Conservation (phyloP, 2,329 filamentous ascomycete genomes). For the Colletotrichum eremochloae region DNA sequence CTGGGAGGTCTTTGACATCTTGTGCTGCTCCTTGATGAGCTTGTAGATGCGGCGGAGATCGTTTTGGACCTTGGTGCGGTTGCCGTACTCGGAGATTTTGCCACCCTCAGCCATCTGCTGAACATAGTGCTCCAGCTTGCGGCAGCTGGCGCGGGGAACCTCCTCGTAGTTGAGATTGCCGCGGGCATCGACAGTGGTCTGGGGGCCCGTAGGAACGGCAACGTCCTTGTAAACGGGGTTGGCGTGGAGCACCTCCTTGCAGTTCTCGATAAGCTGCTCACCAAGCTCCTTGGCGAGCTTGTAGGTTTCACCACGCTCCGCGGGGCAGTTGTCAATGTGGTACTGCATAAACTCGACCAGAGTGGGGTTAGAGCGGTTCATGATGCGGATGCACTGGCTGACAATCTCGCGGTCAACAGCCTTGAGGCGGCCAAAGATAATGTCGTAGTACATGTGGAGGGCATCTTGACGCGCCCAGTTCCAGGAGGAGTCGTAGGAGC, state of each 20-base stretch:
- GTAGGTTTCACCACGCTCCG: constrained; percentile 96
- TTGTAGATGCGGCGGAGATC: constrained; percentile 97
- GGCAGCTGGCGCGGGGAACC: constrained; percentile 85
- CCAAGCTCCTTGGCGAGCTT: constrained; percentile 96
- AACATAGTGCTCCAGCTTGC: constrained; percentile 98
- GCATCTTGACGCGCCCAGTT: constrained; percentile 99
- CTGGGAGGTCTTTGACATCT: constrained; percentile 95
- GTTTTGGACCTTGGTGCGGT: constrained; percentile 97
- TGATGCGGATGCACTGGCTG: constrained; percentile 97
- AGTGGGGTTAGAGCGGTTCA: constrained; percentile 98
- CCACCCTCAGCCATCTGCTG: constrained; percentile 98
- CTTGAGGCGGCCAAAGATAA: constrained; percentile 95
- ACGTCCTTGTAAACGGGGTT: constrained; percentile 97
- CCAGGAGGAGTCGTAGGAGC: constrained; percentile 98
- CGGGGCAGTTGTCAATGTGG: constrained; percentile 98
- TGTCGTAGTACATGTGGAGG: constrained; percentile 98
- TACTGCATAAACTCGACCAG: constrained; percentile 99
- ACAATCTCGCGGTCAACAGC: constrained; percentile 97
- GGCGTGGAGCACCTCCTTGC: constrained; percentile 87
- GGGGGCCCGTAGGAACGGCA: constrained; percentile 88
- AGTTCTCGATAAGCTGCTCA: constrained; percentile 95
- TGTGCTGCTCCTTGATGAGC: constrained; percentile 98
- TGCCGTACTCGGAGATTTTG: constrained; percentile 98
- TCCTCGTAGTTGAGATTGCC: constrained; percentile 96
- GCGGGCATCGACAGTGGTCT: constrained; percentile 90